Percentiles rank a stretch among this genome's conserved stretches.
phyloP scores from a whole-genome alignment of 2,329 filamentous ascomycete species.

The Trichoderma endophyticum region DNA sequence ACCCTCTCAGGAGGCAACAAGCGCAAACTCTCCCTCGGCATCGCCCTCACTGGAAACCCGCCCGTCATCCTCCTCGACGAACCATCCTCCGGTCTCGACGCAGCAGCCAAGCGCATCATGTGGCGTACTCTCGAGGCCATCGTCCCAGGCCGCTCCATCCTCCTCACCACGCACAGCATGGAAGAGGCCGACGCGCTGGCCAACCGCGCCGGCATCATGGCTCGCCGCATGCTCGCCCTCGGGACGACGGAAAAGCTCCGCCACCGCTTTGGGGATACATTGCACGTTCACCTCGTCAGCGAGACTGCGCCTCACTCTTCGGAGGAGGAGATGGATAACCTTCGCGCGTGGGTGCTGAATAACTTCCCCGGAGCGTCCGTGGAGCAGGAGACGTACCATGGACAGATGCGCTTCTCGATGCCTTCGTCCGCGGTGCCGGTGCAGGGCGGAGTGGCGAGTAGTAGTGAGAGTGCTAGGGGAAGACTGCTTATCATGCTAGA shows the following conservation, averaged over 20 bases:
- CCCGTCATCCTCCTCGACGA: conserved; percentile 73
- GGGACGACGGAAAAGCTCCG: conserved; percentile 68
- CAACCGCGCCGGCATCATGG: conserved; percentile 65
- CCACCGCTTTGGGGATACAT: conserved; percentile 66
- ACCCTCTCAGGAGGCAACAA: conserved; percentile 75
- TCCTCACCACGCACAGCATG: conserved; percentile 78
- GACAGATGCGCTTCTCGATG: conserved; percentile 80
- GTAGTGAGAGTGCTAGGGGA: conserved; percentile 53
- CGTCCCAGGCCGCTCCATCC: conserved; percentile 61
- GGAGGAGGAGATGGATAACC: conserved; percentile 60
- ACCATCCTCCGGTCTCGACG: conserved; percentile 70
- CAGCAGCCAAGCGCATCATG: conserved; percentile 70
- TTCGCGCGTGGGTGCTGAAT: conserved; percentile 62
- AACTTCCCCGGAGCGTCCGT: conserved; percentile 64
- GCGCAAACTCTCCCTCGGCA: conserved; percentile 69
- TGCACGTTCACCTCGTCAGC: conserved; percentile 74
- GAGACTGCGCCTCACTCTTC: conserved; percentile 66
- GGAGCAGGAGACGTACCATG: conserved; percentile 73
- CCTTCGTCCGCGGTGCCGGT: conserved; percentile 28
- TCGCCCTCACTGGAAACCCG: conserved; percentile 73
- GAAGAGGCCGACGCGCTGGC: conserved; percentile 77
- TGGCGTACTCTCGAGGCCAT: conserved; percentile 68
- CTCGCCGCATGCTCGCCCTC: conserved; percentile 73
- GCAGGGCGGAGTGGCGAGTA: neutral
- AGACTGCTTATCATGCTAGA: conserved; percentile 69